Evolutionary conservation across 495 filamentous ascomycete genomes (phyloP), one percentile per base, ranked within the genome.

Genomic region (Penicillium tannophilum): DNA sequence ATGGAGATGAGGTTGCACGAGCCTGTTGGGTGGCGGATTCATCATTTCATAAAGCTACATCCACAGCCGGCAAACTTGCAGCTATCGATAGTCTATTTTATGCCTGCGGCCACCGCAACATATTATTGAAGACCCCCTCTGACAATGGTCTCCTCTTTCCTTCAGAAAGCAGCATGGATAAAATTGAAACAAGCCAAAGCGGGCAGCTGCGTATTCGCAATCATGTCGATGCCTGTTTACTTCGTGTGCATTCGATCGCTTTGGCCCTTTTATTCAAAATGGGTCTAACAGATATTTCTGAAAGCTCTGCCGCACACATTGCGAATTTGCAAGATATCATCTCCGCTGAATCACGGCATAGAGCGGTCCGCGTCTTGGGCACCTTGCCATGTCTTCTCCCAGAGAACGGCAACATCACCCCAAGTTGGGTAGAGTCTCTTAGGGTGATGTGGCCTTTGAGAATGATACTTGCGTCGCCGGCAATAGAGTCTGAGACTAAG

Each of bases 361-460:
- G 31, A 8, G 45, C 33, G 1, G 11, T 6, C 11, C 33, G 33
- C 14, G 51, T 57, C 11, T 19, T 57, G 35, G 19, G 16, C 4
- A 28, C 30, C 5, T 19, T 57, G 43, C 45, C 55, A 12, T 45
- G 4, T 20, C 26, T 55, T n/a, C 30, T 55, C 9, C 39, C 39
- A 3, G 17, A 23, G 7, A 24, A 46, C 7, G n/a, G 16, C 6
- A 3, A 9, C 9, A 9, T 11, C 17, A 4, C 31, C 11, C 55
- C 45, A 6, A 41, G 24, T 6, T 50, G 55, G 55, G 55, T 45
- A 30, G 45, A 57, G 12, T 26, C 55, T 39, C 23, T 51, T 14
- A 24, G 45, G 16, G 16, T 57, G 24, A 17, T 43, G 31, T 57
- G 55, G 55, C 55, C 55, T 28, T 24, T 57, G 31, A 49, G 55